phyloP scores from a whole-genome alignment of 306 rosid genomes.

The Trifolium dubium region DNA sequence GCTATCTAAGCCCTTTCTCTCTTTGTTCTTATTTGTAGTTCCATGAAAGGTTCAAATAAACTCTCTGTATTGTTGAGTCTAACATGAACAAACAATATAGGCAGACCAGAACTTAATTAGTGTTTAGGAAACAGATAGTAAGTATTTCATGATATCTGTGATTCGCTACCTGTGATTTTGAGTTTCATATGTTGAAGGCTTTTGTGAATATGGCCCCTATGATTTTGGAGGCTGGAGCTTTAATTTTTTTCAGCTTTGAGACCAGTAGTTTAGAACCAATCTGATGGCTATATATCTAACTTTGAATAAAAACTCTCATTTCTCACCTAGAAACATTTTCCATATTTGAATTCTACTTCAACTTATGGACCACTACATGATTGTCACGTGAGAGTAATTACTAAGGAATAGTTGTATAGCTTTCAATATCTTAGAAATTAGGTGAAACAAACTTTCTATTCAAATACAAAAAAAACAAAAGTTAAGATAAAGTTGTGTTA shows the following conservation, averaged over 20 bases:
- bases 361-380: conserved; percentile 46
- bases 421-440: conserved; percentile 30
- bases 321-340: conserved; percentile 6
- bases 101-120: conserved; percentile 1
- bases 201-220: conserved; percentile 31
- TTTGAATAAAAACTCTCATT: conserved; percentile 19
- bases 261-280: conserved; percentile 38
- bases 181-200: conserved; percentile 27
- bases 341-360: conserved; percentile 25
- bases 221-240: conserved; percentile 37
- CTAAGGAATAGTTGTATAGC: conserved; percentile 26
- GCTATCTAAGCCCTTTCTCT: conserved; percentile 12
- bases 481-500: conserved; percentile 25
- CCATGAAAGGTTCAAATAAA: no score
- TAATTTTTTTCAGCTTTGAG: conserved; percentile 26
- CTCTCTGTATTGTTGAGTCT: conserved; percentile 2
- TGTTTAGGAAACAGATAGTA: conserved; percentile 7
- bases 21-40: neutral
- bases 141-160: conserved; percentile 7
- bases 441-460: conserved; percentile 33
- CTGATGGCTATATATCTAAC: conserved; percentile 18
- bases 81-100: conserved; percentile 1
- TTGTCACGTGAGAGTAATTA: conserved; percentile 29
- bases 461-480: neutral
- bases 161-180: conserved; percentile 33